Conservation (phyloP, 768 basidiomycete genomes). For the Boletellus sp. region DNA sequence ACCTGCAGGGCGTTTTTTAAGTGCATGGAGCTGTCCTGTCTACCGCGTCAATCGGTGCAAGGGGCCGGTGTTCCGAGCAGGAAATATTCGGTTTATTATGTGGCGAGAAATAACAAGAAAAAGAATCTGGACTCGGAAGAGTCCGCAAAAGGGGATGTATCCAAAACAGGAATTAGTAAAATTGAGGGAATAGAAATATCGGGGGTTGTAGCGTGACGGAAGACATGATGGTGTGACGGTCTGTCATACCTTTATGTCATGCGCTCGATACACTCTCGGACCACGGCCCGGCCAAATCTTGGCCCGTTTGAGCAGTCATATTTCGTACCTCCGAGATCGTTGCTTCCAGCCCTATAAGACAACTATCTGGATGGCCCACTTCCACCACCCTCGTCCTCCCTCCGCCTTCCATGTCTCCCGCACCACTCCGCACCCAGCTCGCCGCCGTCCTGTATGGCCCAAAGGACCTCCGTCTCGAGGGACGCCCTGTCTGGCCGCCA, state of each 20-base stretch:
- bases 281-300: slow-evolving; percentile 32
- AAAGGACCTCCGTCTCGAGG: slow-evolving; percentile 76
- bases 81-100: slow-evolving; percentile 3
- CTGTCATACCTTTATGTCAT: slow-evolving; percentile 27
- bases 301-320: slow-evolving; percentile 20
- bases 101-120: slow-evolving; percentile 7
- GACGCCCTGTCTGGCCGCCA: slow-evolving; percentile 71
- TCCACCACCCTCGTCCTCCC: slow-evolving; percentile 23
- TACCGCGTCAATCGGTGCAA: slow-evolving; percentile 31
- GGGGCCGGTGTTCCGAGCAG: slow-evolving; percentile 26
- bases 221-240: slow-evolving; percentile 15
- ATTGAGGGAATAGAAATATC: slow-evolving; percentile 21
- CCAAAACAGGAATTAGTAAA: slow-evolving; percentile 25
- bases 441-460: slow-evolving; percentile 84
- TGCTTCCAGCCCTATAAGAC: slow-evolving; percentile 34
- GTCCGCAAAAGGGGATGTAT: slow-evolving; percentile 8
- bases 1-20: slow-evolving; percentile 17
- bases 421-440: slow-evolving; percentile 51
- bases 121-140: slow-evolving; percentile 13
- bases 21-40: slow-evolving; percentile 17
- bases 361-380: slow-evolving; percentile 20
- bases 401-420: slow-evolving; percentile 38
- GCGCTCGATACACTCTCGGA: slow-evolving; percentile 23
- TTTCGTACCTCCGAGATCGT: slow-evolving; percentile 30
- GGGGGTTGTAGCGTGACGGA: slow-evolving; percentile 22